Evolutionary conservation across 441 rosid genomes (phyloP), one percentile per base, ranked within the genome.

Genomic region (Erysimum cheiri): DNA sequence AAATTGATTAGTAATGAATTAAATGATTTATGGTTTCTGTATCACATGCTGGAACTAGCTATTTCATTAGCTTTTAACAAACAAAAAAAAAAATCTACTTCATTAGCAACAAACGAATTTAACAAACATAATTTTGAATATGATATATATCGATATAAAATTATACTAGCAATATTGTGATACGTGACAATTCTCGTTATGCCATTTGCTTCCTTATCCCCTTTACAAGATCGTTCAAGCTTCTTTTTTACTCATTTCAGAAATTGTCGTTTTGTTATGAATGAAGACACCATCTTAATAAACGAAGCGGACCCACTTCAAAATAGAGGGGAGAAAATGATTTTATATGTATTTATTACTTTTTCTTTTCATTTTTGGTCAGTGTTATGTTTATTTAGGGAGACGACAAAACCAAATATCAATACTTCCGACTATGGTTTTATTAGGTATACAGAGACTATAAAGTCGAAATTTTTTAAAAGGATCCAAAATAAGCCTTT

Each of bases 401-500:
- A 60, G n/a, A n/a, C n/a, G 54, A 68, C 59, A 68, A 61, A 67
- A 35, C 53, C 53, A 62, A 74, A 61, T 61, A 68, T 62, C 54
- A 19, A 67, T 54, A 61, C 73, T 44, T 47, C 53, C 64, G 22
- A 46, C 46, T 53, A 73, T 67, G 52, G 49, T 52, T 57, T 60
- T 74, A 50, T 58, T 43, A 43, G 48, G 37, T 52, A 26, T 13
- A 12, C 12, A 50, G 22, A 72, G 39, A 66, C 31, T 40, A 50
- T 8, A 59, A 37, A 58, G 48, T 52, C 46, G 17, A 64, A 8
- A 8, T 55, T 14, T 69, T 15, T 6, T 3, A 31, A 73, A 28
- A 40, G 19, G 49, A 29, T 60, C 56, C 68, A 66, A 73, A 73
- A 50, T 67, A 33, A 43, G 56, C 72, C 68, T 74, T 74, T 60